phyloP scores from a whole-genome alignment of 768 basidiomycete species.

The Hericium coralloides region DNA sequence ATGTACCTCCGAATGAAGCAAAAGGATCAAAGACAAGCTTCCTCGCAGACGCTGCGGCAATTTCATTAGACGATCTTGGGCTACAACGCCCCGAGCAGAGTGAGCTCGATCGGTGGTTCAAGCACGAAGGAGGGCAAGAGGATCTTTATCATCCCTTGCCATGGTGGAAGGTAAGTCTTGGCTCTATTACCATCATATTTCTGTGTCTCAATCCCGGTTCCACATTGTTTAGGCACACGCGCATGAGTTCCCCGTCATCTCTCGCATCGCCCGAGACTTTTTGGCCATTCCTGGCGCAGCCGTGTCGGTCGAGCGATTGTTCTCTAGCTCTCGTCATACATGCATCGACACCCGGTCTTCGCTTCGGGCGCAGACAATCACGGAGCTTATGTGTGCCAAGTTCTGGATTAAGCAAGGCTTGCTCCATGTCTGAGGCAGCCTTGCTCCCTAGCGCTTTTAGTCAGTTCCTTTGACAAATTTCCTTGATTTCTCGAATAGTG shows the following conservation, averaged over 20 bases:
- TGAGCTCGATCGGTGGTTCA: background rate
- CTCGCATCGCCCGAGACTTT: slow-evolving; percentile 23
- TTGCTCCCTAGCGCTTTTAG: no score
- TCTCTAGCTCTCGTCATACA: slow-evolving; percentile 24
- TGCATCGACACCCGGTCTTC: slow-evolving; percentile 21
- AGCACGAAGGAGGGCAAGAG: background rate
- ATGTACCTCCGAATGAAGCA: slow-evolving; percentile 4
- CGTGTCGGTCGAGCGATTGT: slow-evolving; percentile 24
- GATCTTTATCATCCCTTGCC: background rate
- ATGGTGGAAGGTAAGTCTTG: slow-evolving; percentile 2
- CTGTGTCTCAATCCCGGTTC: background rate
- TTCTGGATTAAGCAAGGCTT: no score
- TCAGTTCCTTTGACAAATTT: no score
- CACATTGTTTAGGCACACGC: slow-evolving; percentile 13
- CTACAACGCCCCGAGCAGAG: background rate
- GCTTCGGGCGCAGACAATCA: no score
- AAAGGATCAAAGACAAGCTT: background rate
- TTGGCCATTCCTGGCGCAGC: slow-evolving; percentile 26
- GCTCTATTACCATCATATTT: background rate
- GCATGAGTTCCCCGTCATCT: slow-evolving; percentile 19
- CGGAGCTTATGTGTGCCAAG: no score
- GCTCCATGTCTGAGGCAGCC: no score
- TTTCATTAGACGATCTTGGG: background rate
- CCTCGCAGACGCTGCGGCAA: background rate
- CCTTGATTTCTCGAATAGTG: no score